phyloP scores from a whole-genome alignment of 2,329 filamentous ascomycete species.

The Neofusicoccum umdonicola region DNA sequence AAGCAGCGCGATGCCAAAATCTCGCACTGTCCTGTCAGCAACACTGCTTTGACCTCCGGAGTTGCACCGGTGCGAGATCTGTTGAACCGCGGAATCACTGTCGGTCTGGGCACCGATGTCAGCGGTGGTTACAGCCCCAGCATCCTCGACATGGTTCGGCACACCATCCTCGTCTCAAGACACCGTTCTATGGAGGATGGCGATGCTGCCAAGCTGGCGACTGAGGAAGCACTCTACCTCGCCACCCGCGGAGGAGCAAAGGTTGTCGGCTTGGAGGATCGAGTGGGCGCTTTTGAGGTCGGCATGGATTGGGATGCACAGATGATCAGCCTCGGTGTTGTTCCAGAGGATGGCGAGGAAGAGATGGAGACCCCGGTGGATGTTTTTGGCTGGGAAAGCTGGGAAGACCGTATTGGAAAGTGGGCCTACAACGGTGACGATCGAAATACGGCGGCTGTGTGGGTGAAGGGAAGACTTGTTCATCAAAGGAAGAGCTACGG shows the following conservation, averaged over 20 bases:
- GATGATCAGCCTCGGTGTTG: constrained; percentile 63
- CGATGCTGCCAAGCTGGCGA: constrained; percentile 64
- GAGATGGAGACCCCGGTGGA: constrained; percentile 65
- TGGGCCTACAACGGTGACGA: constrained; percentile 96
- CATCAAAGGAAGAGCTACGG: constrained; percentile 7
- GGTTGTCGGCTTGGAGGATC: constrained; percentile 70
- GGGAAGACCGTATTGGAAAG: constrained; percentile 83
- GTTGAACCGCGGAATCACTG: constrained; percentile 69
- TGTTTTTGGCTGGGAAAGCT: constrained; percentile 87
- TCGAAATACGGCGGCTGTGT: constrained; percentile 82
- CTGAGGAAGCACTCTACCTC: constrained; percentile 82
- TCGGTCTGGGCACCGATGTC: constrained; percentile 89
- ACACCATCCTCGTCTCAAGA: constrained; percentile 75
- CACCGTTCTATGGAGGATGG: constrained; percentile 60
- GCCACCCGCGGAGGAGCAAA: constrained; percentile 84
- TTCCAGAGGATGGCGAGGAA: constrained; percentile 27
- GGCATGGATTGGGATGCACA: constrained; percentile 93
- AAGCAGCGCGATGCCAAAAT: constrained; percentile 63
- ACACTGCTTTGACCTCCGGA: constrained; percentile 78
- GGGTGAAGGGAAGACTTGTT: constrained; percentile 70
- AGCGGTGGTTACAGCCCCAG: constrained; percentile 81
- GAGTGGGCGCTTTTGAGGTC: constrained; percentile 76
- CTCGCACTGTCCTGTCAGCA: constrained; percentile 83
- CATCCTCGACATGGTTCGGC: constrained; percentile 77
- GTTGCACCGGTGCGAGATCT: constrained; percentile 72